Percentiles rank a stretch among this genome's conserved stretches.
phyloP scores from a whole-genome alignment of 2,329 filamentous ascomycete species.

The Daldinia sp. region DNA sequence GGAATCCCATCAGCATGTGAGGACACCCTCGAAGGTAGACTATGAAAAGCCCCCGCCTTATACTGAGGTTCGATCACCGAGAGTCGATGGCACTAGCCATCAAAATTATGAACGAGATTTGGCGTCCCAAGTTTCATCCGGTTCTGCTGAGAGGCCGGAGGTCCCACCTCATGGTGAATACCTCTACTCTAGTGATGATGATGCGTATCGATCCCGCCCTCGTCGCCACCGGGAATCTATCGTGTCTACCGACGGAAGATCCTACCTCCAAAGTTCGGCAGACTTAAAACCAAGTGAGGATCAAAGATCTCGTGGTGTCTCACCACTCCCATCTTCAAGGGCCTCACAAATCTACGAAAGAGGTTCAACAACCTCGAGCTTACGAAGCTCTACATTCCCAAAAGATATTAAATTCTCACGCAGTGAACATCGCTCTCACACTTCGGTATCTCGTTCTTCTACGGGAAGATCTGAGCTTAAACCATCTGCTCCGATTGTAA shows the following conservation, averaged over 20 bases:
- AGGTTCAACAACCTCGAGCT: conserved; percentile 36
- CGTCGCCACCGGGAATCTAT: conserved; percentile 40
- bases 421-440: conserved; percentile 36
- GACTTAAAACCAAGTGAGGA: conserved; percentile 35
- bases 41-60: conserved; percentile 36
- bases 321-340: conserved; percentile 41
- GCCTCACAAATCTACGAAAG: conserved; percentile 40
- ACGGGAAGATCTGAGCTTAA: conserved; percentile 38
- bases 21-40: conserved; percentile 36
- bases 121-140: conserved; percentile 36
- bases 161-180: conserved; percentile 37
- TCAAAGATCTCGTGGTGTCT: conserved; percentile 38
- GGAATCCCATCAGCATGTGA: conserved; percentile 39
- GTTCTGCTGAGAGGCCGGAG: conserved; percentile 34
- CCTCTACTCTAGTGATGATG: conserved; percentile 46
- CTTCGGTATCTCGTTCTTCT: conserved; percentile 39
- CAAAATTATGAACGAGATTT: conserved; percentile 40
- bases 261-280: conserved; percentile 34
- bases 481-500: conserved; percentile 22
- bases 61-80: conserved; percentile 33
- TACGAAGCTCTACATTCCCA: conserved; percentile 45
- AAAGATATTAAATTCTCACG: conserved; percentile 39
- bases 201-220: conserved; percentile 29
- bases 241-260: conserved; percentile 33
- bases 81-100: conserved; percentile 28